These are phyloP conservation scores for Abelmoschus esculentus DNA, from an alignment of 345 rosid genomes.

Conservation along the genomic window DNA sequence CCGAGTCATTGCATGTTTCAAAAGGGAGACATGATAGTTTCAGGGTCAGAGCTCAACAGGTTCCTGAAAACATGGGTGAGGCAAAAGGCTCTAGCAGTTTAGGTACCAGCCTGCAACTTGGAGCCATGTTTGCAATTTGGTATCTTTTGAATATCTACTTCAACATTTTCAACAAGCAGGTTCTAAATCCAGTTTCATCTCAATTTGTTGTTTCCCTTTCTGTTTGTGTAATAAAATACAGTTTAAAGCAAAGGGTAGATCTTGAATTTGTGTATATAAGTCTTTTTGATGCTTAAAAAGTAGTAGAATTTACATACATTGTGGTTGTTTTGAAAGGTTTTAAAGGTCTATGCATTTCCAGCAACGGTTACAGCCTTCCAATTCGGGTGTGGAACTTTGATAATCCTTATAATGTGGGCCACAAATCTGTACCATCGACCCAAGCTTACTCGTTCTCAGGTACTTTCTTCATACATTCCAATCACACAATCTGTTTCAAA, in stretches of 20 bases:
- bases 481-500: not conserved
- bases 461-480: constrained; percentile 2
- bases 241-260: not conserved
- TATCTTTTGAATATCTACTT: constrained; percentile 60
- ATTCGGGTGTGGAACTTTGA: constrained; percentile 62
- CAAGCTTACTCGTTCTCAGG: constrained; percentile 60
- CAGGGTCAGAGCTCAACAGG: constrained; percentile 32
- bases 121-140: constrained; percentile 60
- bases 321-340: constrained; percentile 36
- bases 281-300: not conserved
- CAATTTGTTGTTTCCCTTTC: not conserved
- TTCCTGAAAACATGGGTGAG: constrained; percentile 35
- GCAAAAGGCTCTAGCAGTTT: constrained; percentile 19
- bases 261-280: not conserved
- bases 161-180: constrained; percentile 79
- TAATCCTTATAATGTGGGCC: constrained; percentile 60
- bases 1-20: constrained; percentile 11
- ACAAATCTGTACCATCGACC: constrained; percentile 55
- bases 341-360: constrained; percentile 70
- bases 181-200: constrained; percentile 12
- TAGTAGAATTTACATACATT: not conserved
- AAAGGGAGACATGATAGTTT: constrained; percentile 18
- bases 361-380: constrained; percentile 78
- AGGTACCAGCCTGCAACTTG: constrained; percentile 28
- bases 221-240: not conserved